A percentile compares a stretch with the other conserved stretches of the same genome.
Conservation (phyloP, 768 basidiomycete genomes). For the Lactifluus pinguis region DNA sequence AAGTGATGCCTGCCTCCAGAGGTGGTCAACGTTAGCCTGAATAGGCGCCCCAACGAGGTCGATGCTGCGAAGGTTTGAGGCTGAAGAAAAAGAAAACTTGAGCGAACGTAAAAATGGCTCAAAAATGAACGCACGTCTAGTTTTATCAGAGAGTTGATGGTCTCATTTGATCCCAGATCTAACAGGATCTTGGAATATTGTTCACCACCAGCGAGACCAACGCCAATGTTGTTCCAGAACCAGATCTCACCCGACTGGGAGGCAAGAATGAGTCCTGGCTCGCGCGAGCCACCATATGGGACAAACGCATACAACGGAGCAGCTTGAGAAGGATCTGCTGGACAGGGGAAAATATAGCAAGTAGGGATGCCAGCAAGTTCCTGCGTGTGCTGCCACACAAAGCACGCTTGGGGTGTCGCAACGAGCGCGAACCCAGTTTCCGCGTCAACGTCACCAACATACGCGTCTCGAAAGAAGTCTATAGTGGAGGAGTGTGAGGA, state of each 20-base stretch:
- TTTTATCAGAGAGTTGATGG: conserved; percentile 57
- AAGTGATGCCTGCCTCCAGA: conserved; percentile 61
- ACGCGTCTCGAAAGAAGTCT: conserved; percentile 65
- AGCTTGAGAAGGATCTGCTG: conserved; percentile 44
- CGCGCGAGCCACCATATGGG: conserved; percentile 55
- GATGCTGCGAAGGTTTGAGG: conserved; percentile 59
- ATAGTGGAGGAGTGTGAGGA: neutral
- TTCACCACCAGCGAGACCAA: conserved; percentile 73
- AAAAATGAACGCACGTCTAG: conserved; percentile 41
- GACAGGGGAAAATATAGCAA: conserved; percentile 76
- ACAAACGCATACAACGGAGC: conserved; percentile 45
- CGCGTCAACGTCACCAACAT: conserved; percentile 63
- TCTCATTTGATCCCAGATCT: conserved; percentile 44
- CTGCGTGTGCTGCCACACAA: conserved; percentile 77
- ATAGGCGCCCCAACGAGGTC: conserved; percentile 58
- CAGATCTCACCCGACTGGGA: conserved; percentile 63
- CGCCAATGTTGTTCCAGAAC: conserved; percentile 84
- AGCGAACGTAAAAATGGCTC: conserved; percentile 6
- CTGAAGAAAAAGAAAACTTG: conserved; percentile 26
- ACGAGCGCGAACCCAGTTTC: conserved; percentile 67
- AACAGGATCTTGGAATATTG: conserved; percentile 46
- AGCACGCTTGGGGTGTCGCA: conserved; percentile 63
- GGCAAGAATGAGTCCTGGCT: conserved; percentile 81
- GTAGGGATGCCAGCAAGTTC: conserved; percentile 66
- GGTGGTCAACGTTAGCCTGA: conserved; percentile 55